Conservation (phyloP, 1,139 yeast genomes). For the Petasospora fabianii region DNA sequence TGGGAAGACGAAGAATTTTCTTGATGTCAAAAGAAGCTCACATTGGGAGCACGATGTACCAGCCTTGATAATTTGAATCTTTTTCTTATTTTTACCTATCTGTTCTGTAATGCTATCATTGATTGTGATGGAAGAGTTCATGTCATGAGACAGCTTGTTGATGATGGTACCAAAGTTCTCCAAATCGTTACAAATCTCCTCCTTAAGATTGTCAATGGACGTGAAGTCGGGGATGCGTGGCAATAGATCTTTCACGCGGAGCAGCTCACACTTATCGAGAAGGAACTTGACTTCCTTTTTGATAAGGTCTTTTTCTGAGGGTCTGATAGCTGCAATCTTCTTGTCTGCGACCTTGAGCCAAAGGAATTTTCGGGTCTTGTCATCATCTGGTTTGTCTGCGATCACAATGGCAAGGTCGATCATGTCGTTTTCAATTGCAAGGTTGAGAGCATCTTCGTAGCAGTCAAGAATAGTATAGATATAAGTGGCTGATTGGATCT, state of each 20-base stretch:
- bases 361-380: slow-evolving; percentile 56
- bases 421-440: slow-evolving; percentile 64
- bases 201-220: slow-evolving; percentile 77
- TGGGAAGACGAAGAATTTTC: slow-evolving; percentile 80
- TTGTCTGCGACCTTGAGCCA: slow-evolving; percentile 71
- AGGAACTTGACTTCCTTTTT: slow-evolving; percentile 36
- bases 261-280: slow-evolving; percentile 48
- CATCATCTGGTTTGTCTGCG: slow-evolving; percentile 50
- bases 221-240: slow-evolving; percentile 84
- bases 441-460: slow-evolving; percentile 74
- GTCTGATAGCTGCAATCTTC: slow-evolving; percentile 38
- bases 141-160: slow-evolving; percentile 62
- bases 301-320: slow-evolving; percentile 23
- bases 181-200: slow-evolving; percentile 74
- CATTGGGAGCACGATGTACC: slow-evolving; percentile 83
- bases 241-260: slow-evolving; percentile 75
- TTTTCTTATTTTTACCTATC: slow-evolving; percentile 45
- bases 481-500: slow-evolving; percentile 63
- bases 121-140: slow-evolving; percentile 67
- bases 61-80: slow-evolving; percentile 65
- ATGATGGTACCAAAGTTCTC: slow-evolving; percentile 70
- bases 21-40: slow-evolving; percentile 58
- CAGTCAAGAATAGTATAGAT: slow-evolving; percentile 64
- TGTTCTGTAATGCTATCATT: slow-evolving; percentile 61
- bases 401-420: slow-evolving; percentile 57